Base-by-base conservation (phyloP, 768 basidiomycete species). In the Calocybe indica region DNA sequence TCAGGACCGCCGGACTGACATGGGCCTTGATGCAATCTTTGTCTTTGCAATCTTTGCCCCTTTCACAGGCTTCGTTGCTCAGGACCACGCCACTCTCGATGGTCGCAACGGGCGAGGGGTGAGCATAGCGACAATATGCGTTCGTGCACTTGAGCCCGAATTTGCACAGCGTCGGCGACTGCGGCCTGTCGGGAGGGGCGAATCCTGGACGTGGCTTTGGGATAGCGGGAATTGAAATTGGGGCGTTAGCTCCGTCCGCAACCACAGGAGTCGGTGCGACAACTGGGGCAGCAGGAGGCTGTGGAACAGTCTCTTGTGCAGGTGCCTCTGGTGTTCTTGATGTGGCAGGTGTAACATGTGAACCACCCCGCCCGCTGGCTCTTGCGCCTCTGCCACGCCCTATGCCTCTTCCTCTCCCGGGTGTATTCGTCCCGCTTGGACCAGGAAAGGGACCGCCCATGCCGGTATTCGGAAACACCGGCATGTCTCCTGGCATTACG, bases 101-200 rank as follows among this genome's bases (percentile, higher is more conserved):
- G 12, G 95, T 96, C 5, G 96, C 94, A 3, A 93, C 91, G n/a
- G 96, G 96, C 7, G 89, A 92, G 5, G 96, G 94, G 64, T 99
- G 96, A 7, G 92, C 91, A 64, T 82, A 98, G 12, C 87, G 76
- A 64, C 96, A 99, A 40, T 84, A 74, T 0, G 87, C 74, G 63
- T 97, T 95, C 42, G 85, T 87, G 67, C 96, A 99, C 55, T 93
- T 95, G 15, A 85, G 74, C 8, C 79, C 83, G 54, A 88, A 98
- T 68, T 96, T 96, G 81, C 96, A 99, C 14, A 99, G 74, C 1
- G 88, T 90, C 0, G 90, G 90, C 1, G 90, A 90, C 56, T 86
- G 85, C 1, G 89, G 90, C 31, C 90, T 77, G 51, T 86, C 82
- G n/a, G 86, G 86, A 12, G 81, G 59, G 3, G 72, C 74, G 57